These are phyloP conservation scores for Podaxis sp. DNA, from an alignment of 768 basidiomycete species.

Conservation along the genomic window DNA sequence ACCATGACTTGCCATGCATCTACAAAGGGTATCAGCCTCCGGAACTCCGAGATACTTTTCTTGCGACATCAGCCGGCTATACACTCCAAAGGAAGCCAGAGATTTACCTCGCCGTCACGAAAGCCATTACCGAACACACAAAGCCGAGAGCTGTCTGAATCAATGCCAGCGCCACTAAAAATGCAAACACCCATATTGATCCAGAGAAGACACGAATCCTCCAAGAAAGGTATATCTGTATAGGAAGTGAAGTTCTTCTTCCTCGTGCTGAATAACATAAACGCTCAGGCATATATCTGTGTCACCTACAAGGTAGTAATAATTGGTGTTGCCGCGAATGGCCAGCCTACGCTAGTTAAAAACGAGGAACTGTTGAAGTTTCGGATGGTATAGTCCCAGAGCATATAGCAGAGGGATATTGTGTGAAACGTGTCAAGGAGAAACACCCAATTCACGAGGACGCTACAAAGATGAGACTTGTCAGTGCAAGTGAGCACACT, in stretches of 20 bases:
- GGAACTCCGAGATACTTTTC: conserved; percentile 20
- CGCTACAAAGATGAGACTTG: conserved; percentile 8
- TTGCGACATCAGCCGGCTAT: not conserved
- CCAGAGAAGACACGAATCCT: conserved; percentile 22
- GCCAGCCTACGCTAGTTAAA: conserved; percentile 20
- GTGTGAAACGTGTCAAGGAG: conserved; percentile 25
- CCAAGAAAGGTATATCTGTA: conserved; percentile 27
- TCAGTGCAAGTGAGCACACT: not conserved
- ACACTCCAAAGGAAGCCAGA: not conserved
- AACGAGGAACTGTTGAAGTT: conserved; percentile 20
- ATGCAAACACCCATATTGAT: conserved; percentile 18
- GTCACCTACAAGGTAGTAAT: conserved; percentile 21
- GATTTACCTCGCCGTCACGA: conserved; percentile 18
- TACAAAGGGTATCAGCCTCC: conserved; percentile 22
- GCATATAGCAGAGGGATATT: conserved; percentile 20
- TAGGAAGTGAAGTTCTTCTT: conserved; percentile 25
- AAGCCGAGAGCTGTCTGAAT: conserved; percentile 22
- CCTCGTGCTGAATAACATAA: not conserved
- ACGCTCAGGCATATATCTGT: not conserved
- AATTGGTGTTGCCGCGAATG: conserved; percentile 24
- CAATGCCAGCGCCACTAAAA: conserved; percentile 15
- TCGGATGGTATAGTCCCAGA: conserved; percentile 23
- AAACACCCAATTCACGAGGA: conserved; percentile 24
- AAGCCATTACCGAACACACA: conserved; percentile 19
- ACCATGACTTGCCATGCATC: conserved; percentile 25